A percentile compares a stretch with the other conserved stretches of the same genome.
These are phyloP conservation scores for Plasmodium adleri DNA, from an alignment of 169 alveolate species.

Conservation along the genomic window DNA sequence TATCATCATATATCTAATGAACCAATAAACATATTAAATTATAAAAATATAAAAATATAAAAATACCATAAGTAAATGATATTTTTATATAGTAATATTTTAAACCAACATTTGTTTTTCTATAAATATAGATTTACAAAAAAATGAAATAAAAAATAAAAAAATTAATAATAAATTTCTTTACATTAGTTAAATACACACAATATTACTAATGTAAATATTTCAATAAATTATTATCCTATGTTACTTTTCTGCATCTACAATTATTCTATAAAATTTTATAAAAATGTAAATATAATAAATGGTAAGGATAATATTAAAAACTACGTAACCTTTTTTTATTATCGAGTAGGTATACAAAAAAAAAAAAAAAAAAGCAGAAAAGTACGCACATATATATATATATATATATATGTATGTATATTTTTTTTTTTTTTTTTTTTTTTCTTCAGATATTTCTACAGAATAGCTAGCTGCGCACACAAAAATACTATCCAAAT, in stretches of 20 bases:
- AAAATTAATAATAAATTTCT: slow-evolving; percentile 5
- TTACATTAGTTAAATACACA: neutral
- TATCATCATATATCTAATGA: neutral
- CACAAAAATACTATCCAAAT: slow-evolving; percentile 27
- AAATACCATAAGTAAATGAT: slow-evolving; percentile 11
- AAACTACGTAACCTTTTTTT: slow-evolving; percentile 20
- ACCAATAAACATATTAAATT: neutral
- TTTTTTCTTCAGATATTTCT: slow-evolving; percentile 12
- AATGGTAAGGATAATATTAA: slow-evolving; percentile 42
- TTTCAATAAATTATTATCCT: slow-evolving; percentile 16
- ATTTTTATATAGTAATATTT: slow-evolving; percentile 18
- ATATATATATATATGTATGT: neutral
- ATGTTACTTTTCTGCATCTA: slow-evolving; percentile 28
- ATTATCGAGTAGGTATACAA: slow-evolving; percentile 19
- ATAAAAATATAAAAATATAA: neutral
- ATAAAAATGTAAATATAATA: slow-evolving; percentile 11
- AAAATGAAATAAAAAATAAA: neutral
- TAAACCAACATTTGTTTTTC: slow-evolving; percentile 29
- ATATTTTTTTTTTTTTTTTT: neutral
- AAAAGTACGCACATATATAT: neutral
- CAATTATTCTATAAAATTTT: slow-evolving; percentile 22
- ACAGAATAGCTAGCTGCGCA: slow-evolving; percentile 23
- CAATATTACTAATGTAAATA: neutral
- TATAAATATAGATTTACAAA: slow-evolving; percentile 3
- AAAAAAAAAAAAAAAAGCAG: neutral